phyloP scores from a whole-genome alignment of 192 early-diverging fungal genomes.

The Lunasporangiospora selenospora region DNA sequence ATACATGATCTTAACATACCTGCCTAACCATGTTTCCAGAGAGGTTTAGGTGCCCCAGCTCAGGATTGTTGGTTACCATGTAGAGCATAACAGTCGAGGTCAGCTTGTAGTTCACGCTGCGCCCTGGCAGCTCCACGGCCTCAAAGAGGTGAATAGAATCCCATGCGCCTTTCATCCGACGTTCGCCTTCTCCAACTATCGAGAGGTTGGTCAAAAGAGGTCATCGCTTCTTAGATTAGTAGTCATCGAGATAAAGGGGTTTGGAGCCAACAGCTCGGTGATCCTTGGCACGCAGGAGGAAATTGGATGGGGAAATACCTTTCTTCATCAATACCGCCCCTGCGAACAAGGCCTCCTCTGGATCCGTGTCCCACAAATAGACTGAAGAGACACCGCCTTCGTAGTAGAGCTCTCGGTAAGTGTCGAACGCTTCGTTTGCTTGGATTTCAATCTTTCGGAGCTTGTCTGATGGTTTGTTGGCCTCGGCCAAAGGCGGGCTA shows the following conservation, averaged over 20 bases:
- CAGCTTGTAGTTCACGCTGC: slow-evolving; percentile 92
- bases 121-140: slow-evolving; percentile 83
- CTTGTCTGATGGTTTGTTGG: slow-evolving; percentile 74
- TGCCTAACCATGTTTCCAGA: slow-evolving; percentile 94
- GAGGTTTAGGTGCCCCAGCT: slow-evolving; percentile 80
- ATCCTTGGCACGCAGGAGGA: no score
- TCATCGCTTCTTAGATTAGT: no score
- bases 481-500: slow-evolving; percentile 85
- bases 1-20: slow-evolving; percentile 60
- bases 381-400: slow-evolving; percentile 97
- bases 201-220: no score
- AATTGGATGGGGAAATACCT: slow-evolving; percentile 63
- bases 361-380: slow-evolving; percentile 90
- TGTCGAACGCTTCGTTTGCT: slow-evolving; percentile 96
- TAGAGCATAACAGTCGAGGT: slow-evolving; percentile 98
- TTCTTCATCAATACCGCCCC: slow-evolving; percentile 97
- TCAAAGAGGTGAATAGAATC: slow-evolving; percentile 99
- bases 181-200: slow-evolving; percentile 66
- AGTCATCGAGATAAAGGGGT: no score
- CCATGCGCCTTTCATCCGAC: slow-evolving; percentile 90
- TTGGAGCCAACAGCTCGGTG: no score
- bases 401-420: slow-evolving; percentile 95
- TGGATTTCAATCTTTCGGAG: slow-evolving; percentile 89
- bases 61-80: slow-evolving; percentile 73
- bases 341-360: slow-evolving; percentile 87